Evolutionary conservation across 306 rosid genomes (phyloP).

Genomic region (Prunus mume): DNA sequence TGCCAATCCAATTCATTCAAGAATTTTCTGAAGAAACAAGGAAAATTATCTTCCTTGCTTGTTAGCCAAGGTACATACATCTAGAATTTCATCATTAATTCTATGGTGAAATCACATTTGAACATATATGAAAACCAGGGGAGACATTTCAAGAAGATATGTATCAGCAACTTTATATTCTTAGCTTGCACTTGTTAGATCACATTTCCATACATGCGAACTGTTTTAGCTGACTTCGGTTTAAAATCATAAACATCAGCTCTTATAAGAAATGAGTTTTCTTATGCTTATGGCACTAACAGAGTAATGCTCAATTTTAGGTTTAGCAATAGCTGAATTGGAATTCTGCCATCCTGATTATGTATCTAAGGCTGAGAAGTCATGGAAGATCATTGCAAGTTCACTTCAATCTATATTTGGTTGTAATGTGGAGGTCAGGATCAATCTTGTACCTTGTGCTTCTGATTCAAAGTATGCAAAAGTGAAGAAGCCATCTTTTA

Average conservation of each 20-base stretch:
- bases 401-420: slow-evolving; percentile 56
- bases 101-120: background rate
- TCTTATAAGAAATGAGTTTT: background rate
- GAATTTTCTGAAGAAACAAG: slow-evolving; percentile 69
- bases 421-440: slow-evolving; percentile 72
- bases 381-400: slow-evolving; percentile 74
- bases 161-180: background rate
- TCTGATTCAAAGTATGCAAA: slow-evolving; percentile 43
- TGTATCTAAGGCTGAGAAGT: slow-evolving; percentile 67
- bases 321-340: slow-evolving; percentile 66
- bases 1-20: slow-evolving; percentile 60
- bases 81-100: background rate
- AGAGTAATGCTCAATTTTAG: slow-evolving; percentile 37
- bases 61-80: slow-evolving; percentile 42
- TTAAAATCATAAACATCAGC: background rate
- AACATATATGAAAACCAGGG: background rate
- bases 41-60: slow-evolving; percentile 61
- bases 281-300: background rate
- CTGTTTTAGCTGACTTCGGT: background rate
- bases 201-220: background rate
- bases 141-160: background rate
- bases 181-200: background rate
- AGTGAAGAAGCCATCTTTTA: slow-evolving; percentile 51
- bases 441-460: slow-evolving; percentile 42
- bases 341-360: slow-evolving; percentile 56